Percentiles rank a stretch among this genome's conserved stretches.
These are phyloP conservation scores for Phytophthora pisi DNA, from an alignment of 352 stramenopile species.

Conservation along the genomic window DNA sequence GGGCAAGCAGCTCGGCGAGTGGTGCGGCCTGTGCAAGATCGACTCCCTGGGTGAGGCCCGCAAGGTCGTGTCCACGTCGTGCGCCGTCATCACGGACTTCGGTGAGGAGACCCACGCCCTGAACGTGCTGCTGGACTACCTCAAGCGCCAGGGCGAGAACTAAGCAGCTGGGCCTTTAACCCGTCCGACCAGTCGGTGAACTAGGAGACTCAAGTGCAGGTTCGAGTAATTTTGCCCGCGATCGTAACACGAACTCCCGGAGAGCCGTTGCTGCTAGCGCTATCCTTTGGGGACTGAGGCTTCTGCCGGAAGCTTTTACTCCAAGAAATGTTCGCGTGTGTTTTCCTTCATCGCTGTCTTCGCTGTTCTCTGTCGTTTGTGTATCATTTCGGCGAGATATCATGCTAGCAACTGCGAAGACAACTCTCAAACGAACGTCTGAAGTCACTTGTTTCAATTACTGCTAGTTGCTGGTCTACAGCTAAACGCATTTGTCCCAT, in stretches of 20 bases:
- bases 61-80: slow-evolving; percentile 99
- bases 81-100: slow-evolving; percentile 99
- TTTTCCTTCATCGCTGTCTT: neutral
- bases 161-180: slow-evolving; percentile 43
- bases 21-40: slow-evolving; percentile 99
- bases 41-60: slow-evolving; percentile 96
- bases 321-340: slow-evolving; percentile 7
- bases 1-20: slow-evolving; percentile 98
- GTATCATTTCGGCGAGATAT: too few relatives aligned
- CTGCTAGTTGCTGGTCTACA: slow-evolving; percentile 7
- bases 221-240: slow-evolving; percentile 21
- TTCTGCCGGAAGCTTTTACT: slow-evolving; percentile 57
- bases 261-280: slow-evolving; percentile 26
- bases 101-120: slow-evolving; percentile 98
- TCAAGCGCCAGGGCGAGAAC: slow-evolving; percentile 95
- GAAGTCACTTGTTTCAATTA: slow-evolving; percentile 18
- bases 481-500: slow-evolving; percentile 27
- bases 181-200: slow-evolving; percentile 7
- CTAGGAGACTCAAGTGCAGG: slow-evolving; percentile 38
- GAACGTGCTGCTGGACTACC: slow-evolving; percentile 98
- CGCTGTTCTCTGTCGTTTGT: slow-evolving; percentile 1
- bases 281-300: slow-evolving; percentile 32
- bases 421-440: too few relatives aligned
- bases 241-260: slow-evolving; percentile 37
- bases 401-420: too few relatives aligned